A percentile compares a stretch with the other conserved stretches of the same genome.
Conservation (phyloP, 495 filamentous ascomycete genomes). For the Xylaria cubensis region DNA sequence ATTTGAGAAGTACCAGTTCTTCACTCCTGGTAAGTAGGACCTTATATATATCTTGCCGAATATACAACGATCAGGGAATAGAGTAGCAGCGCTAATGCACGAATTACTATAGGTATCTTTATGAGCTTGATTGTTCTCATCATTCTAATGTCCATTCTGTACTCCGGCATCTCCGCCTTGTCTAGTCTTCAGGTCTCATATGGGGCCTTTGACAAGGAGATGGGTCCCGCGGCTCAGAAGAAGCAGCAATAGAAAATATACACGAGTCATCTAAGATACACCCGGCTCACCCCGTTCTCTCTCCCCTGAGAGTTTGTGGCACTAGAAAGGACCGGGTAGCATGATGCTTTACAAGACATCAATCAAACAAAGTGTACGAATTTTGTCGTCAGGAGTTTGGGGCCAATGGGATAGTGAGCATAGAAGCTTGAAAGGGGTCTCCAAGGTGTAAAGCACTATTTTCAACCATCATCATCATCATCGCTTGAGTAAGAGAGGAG, state of each 20-base stretch:
- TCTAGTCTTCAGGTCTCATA: constrained; percentile 86
- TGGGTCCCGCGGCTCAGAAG: constrained; percentile 83
- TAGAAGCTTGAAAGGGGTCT: constrained; percentile 33
- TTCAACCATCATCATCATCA: not conserved
- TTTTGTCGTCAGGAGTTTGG: constrained; percentile 39
- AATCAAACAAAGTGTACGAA: constrained; percentile 34
- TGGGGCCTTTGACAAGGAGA: constrained; percentile 95
- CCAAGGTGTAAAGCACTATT: no score
- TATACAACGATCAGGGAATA: not conserved
- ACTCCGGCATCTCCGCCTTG: constrained; percentile 76
- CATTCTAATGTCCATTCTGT: constrained; percentile 75
- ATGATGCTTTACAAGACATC: constrained; percentile 24
- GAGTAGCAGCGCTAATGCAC: not conserved
- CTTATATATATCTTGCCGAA: not conserved
- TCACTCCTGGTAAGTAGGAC: constrained; percentile 65
- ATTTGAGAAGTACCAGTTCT: constrained; percentile 91
- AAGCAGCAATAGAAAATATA: constrained; percentile 66
- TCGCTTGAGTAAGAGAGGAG: constrained; percentile 29
- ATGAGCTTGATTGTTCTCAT: constrained; percentile 70
- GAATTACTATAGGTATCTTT: constrained; percentile 69
- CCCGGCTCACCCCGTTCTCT: not conserved
- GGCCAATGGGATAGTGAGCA: constrained; percentile 33
- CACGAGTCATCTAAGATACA: not conserved
- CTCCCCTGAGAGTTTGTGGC: not conserved
- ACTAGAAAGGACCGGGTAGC: not conserved